phyloP scores from a whole-genome alignment of 768 basidiomycete species.

The Macrolepiota albuminosa region DNA sequence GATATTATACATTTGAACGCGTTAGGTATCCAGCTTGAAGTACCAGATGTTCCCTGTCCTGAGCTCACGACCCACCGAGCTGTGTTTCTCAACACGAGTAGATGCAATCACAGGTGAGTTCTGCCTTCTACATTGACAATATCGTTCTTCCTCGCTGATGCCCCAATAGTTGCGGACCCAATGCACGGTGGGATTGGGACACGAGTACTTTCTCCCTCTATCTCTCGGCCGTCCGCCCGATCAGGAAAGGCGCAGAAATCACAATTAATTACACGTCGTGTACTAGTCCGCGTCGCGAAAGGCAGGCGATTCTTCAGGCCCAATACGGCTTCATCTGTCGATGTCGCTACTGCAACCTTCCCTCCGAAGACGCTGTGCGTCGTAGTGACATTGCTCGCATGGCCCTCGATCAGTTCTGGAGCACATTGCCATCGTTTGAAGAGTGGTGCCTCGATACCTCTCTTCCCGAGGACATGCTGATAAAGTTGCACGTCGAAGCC shows the following conservation, averaged over 20 bases:
- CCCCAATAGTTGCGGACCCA: conserved; percentile 32
- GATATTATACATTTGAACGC: conserved; percentile 28
- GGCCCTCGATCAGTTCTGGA: conserved; percentile 24
- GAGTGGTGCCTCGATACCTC: conserved; percentile 27
- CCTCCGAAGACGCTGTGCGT: conserved; percentile 8
- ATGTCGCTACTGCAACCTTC: conserved; percentile 23
- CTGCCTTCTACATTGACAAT: background rate
- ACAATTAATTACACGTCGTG: conserved; percentile 30
- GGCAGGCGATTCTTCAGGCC: conserved; percentile 17
- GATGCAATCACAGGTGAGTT: conserved; percentile 38
- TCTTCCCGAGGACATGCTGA: conserved; percentile 23
- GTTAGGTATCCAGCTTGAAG: conserved; percentile 25
- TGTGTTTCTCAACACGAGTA: conserved; percentile 30
- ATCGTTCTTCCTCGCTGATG: background rate
- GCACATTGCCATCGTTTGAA: conserved; percentile 24
- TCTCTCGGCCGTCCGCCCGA: conserved; percentile 30
- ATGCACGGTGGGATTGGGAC: conserved; percentile 35
- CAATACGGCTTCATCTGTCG: conserved; percentile 29
- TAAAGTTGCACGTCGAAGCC: conserved; percentile 26
- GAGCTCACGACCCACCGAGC: conserved; percentile 28
- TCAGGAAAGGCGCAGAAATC: conserved; percentile 31
- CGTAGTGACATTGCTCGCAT: conserved; percentile 25
- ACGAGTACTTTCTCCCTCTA: conserved; percentile 23
- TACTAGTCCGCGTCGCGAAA: conserved; percentile 16
- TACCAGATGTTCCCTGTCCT: conserved; percentile 18